Evolutionary conservation across 768 basidiomycete species (phyloP), one percentile per base, ranked within the genome.

Genomic region (Pleurotus tuber-regium): DNA sequence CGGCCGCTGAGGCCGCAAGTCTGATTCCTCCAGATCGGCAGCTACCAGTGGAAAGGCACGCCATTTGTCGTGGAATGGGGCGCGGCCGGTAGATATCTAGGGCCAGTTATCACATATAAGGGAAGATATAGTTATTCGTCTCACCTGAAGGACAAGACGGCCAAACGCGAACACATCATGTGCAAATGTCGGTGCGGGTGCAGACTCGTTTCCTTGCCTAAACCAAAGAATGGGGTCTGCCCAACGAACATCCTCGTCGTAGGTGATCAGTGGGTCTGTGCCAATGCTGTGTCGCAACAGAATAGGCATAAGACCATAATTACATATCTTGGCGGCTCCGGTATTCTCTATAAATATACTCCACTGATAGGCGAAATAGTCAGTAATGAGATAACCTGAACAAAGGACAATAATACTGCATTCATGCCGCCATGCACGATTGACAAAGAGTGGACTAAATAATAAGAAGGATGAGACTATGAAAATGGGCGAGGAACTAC

Each of bases 401-500:
- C 16, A 9, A 31, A 38, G 14, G n/a, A n/a, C 9, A 30, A 11
- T 23, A 41, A 8, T 42, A 54, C 48, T 4, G 48, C 53, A 8
- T 33, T 54, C 7, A 54, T 25, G 16, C 48, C 53, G 7, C 53
- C 53, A 18, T 54, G 53, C 7, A 54, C 38, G 3, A 54, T 25
- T 6, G n/a, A 16, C 2, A 24, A 40, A 12, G 53, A 50, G 23
- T 54, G 53, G 4, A 54, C 53, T 53, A n/a, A n/a, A n/a, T n/a
- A n/a, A n/a, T n/a, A n/a, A n/a, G n/a, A n/a, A n/a, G n/a, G n/a
- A n/a, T n/a, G n/a, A n/a, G n/a, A n/a, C n/a, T n/a, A n/a, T n/a
- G n/a, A n/a, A n/a, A n/a, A n/a, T n/a, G n/a, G n/a, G n/a, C n/a
- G n/a, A n/a, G n/a, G n/a, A n/a, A n/a, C n/a, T n/a, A n/a, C n/a